A percentile compares a stretch with the other conserved stretches of the same genome.
Evolutionary conservation across 768 basidiomycete species (phyloP).

Genomic region (Kwoniella europaea): DNA sequence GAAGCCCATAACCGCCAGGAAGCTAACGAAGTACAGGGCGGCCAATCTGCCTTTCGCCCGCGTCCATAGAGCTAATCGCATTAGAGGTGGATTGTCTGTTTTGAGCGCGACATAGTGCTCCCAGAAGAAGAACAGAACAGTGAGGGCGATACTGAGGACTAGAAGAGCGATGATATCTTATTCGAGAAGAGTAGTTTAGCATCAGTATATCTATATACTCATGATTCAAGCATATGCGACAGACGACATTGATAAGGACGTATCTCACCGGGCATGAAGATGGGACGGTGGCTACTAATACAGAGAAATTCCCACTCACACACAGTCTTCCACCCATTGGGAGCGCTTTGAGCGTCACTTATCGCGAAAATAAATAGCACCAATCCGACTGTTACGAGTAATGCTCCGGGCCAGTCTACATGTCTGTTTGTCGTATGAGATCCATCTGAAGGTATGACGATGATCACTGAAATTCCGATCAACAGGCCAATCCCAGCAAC

Average conservation of each 20-base stretch:
- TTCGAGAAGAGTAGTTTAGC: not conserved
- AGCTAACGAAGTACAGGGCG: constrained; percentile 46
- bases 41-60: constrained; percentile 50
- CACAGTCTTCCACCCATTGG: constrained; percentile 67
- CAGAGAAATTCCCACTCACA: constrained; percentile 59
- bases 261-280: too few relatives aligned
- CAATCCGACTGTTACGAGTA: constrained; percentile 69
- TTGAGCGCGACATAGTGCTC: constrained; percentile 66
- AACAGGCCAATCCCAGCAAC: constrained; percentile 66
- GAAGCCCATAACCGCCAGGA: constrained; percentile 48
- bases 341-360: constrained; percentile 69
- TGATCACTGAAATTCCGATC: constrained; percentile 64
- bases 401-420: constrained; percentile 79
- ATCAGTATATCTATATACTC: not conserved
- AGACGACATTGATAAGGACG: too few relatives aligned
- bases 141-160: constrained; percentile 66
- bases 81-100: constrained; percentile 46
- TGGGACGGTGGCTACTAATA: not conserved
- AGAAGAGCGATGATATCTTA: constrained; percentile 75
- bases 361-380: constrained; percentile 75
- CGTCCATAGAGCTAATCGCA: constrained; percentile 54
- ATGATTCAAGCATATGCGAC: too few relatives aligned
- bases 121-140: constrained; percentile 69
- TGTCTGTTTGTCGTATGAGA: constrained; percentile 52
- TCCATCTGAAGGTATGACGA: constrained; percentile 70